These are phyloP conservation scores for Flaveria brownii DNA, from an alignment of 129 eudicot genomes.

Conservation along the genomic window DNA sequence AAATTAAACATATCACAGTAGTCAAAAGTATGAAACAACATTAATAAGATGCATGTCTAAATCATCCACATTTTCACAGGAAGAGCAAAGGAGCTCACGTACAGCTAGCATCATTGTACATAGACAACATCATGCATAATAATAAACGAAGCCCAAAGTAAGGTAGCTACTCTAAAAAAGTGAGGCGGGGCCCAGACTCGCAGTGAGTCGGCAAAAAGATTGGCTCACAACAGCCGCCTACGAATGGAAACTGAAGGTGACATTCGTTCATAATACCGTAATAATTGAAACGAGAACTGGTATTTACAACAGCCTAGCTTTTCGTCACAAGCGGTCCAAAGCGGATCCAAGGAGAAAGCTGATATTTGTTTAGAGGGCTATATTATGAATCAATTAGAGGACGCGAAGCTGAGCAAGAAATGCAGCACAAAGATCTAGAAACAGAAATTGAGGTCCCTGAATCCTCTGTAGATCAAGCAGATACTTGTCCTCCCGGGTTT, in stretches of 20 bases:
- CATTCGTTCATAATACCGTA: background rate
- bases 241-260: conserved; percentile 10
- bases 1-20: too few relatives aligned
- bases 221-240: conserved; percentile 48
- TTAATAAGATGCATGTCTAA: conserved; percentile 17
- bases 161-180: conserved; percentile 21
- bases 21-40: conserved; percentile 1
- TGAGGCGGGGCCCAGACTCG: conserved; percentile 40
- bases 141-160: background rate
- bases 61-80: conserved; percentile 14
- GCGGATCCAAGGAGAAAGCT: conserved; percentile 46
- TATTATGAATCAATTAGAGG: conserved; percentile 40
- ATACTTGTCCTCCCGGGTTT: conserved; percentile 89
- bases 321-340: conserved; percentile 31
- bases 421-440: conserved; percentile 92
- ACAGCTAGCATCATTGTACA: conserved; percentile 13
- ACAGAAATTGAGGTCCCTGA: conserved; percentile 88
- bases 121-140: conserved; percentile 15
- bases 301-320: conserved; percentile 46
- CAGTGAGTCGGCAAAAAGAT: conserved; percentile 45
- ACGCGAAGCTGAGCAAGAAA: conserved; percentile 97
- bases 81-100: conserved; percentile 18
- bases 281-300: conserved; percentile 26
- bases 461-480: conserved; percentile 92
- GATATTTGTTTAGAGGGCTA: conserved; percentile 29